Conservation (phyloP, 208 protist species). For the Porcisia hertigi region DNA sequence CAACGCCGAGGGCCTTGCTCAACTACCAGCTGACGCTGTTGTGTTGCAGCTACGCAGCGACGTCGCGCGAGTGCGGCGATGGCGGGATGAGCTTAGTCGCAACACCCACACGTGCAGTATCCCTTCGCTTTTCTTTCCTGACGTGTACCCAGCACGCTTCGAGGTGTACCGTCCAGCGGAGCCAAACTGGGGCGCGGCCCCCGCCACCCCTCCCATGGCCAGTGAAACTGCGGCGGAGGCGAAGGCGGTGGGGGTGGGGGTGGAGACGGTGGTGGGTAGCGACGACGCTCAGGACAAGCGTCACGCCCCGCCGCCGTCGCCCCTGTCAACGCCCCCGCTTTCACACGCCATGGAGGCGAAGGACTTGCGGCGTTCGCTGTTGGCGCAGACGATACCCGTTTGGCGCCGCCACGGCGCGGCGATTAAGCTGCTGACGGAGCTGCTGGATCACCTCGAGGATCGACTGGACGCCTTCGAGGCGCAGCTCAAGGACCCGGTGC, state of each 20-base stretch:
- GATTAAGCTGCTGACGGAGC: conserved; percentile 31
- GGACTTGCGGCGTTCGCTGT: conserved; percentile 34
- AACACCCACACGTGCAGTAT: background rate
- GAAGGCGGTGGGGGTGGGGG: background rate
- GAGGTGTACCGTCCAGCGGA: conserved; percentile 28
- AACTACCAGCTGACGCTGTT: conserved; percentile 27
- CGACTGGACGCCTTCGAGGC: conserved; percentile 37
- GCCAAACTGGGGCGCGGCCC: background rate
- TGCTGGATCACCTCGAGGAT: conserved; percentile 30
- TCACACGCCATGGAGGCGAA: conserved; percentile 16
- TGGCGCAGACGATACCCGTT: conserved; percentile 44
- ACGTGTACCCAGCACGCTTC: background rate
- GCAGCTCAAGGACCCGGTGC: conserved; percentile 23
- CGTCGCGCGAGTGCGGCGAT: conserved; percentile 21
- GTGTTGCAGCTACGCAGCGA: conserved; percentile 31
- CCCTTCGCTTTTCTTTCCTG: background rate
- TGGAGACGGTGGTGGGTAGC: background rate
- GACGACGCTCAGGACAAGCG: background rate
- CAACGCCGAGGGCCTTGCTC: background rate
- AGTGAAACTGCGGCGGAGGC: background rate
- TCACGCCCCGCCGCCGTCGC: background rate
- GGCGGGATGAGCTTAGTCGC: conserved; percentile 9
- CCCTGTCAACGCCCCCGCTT: conserved; percentile 12
- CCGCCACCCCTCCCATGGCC: background rate
- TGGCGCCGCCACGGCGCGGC: conserved; percentile 58